Evolutionary conservation across 352 stramenopile genomes (phyloP).

Genomic region (Phytophthora macrochlamydospora): DNA sequence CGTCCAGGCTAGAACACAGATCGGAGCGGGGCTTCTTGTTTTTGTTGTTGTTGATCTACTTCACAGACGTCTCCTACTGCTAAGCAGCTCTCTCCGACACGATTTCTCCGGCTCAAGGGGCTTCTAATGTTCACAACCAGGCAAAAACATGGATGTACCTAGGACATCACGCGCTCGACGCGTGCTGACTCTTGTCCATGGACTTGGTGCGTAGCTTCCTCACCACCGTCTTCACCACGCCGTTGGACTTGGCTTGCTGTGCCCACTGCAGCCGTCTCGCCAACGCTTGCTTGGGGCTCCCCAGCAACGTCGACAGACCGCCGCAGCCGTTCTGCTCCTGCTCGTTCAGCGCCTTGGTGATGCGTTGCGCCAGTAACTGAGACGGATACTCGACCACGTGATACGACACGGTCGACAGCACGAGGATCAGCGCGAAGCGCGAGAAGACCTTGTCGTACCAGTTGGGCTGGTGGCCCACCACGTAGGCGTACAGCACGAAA

Average conservation of each 20-base stretch:
- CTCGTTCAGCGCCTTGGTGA: conserved; percentile 28
- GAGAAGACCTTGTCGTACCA: conserved; percentile 36
- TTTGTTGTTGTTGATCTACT: not conserved
- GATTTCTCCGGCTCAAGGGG: not conserved
- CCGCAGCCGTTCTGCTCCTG: conserved; percentile 21
- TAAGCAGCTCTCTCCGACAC: not conserved
- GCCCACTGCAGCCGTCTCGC: conserved; percentile 17
- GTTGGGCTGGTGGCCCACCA: conserved; percentile 19
- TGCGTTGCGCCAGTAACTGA: conserved; percentile 33
- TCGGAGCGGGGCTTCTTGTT: not conserved
- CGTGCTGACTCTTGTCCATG: conserved; percentile 12
- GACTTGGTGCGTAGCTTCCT: conserved; percentile 18
- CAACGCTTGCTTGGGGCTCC: conserved; percentile 3
- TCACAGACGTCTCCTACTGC: not conserved
- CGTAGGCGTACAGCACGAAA: conserved; percentile 40
- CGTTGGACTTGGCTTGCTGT: conserved; percentile 18
- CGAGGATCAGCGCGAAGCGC: conserved; percentile 32
- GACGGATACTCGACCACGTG: conserved; percentile 49
- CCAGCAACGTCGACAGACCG: conserved; percentile 7
- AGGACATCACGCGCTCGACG: conserved; percentile 18
- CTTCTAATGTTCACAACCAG: not conserved
- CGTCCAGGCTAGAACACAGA: not conserved
- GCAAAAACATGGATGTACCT: conserved; percentile 1
- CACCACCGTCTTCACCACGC: conserved; percentile 11
- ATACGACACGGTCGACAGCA: conserved; percentile 44